phyloP scores from a whole-genome alignment of 768 basidiomycete genomes.

The Hericium erinaceus region DNA sequence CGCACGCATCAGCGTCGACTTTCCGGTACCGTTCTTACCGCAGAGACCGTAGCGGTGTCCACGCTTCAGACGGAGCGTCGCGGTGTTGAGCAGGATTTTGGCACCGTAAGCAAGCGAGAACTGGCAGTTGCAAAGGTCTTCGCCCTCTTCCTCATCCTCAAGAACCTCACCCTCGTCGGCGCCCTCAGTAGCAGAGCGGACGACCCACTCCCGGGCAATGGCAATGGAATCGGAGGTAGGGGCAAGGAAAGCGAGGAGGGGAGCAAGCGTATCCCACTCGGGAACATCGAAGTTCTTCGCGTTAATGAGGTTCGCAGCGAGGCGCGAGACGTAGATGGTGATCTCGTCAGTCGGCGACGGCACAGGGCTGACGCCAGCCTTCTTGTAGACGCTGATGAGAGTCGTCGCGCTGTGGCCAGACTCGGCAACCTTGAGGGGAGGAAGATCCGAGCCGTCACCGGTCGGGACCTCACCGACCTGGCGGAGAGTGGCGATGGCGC shows the following conservation, averaged over 20 bases:
- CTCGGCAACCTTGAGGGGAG: slow-evolving; percentile 74
- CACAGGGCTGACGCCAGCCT: slow-evolving; percentile 52
- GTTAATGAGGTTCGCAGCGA: slow-evolving; percentile 84
- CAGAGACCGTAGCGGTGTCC: slow-evolving; percentile 98
- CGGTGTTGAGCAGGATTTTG: slow-evolving; percentile 95
- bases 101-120: slow-evolving; percentile 99
- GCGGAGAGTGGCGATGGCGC: slow-evolving; percentile 92
- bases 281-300: slow-evolving; percentile 86
- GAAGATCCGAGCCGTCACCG: slow-evolving; percentile 86
- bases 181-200: slow-evolving; percentile 78
- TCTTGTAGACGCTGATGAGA: slow-evolving; percentile 78
- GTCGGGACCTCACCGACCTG: slow-evolving; percentile 88
- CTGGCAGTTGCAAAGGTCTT: slow-evolving; percentile 98
- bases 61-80: slow-evolving; percentile 93
- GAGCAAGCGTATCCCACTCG: slow-evolving; percentile 76
- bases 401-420: slow-evolving; percentile 52
- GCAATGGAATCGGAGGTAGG: slow-evolving; percentile 55
- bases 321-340: slow-evolving; percentile 59
- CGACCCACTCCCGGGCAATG: slow-evolving; percentile 77
- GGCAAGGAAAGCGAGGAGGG: slow-evolving; percentile 63
- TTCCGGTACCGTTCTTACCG: slow-evolving; percentile 98
- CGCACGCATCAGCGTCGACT: slow-evolving; percentile 89
- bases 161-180: slow-evolving; percentile 54
- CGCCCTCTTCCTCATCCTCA: slow-evolving; percentile 95
- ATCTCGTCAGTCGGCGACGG: slow-evolving; percentile 49